Base-by-base conservation (phyloP, 1,139 yeast genomes). In the Kodamaea anthophila region DNA sequence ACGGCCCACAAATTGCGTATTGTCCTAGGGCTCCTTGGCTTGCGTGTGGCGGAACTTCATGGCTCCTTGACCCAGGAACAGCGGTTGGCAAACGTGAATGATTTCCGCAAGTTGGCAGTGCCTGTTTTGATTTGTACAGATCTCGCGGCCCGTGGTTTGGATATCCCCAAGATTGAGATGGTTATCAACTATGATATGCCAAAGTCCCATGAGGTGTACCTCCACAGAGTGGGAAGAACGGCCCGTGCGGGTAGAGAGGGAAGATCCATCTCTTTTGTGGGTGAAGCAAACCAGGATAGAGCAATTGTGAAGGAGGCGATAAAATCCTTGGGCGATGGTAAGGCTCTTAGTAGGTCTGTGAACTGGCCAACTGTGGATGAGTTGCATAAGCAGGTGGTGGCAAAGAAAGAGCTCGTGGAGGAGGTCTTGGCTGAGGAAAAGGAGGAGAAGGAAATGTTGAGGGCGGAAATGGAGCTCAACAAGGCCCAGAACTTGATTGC, bases 211-310 rank as follows among this genome's bases (percentile, higher is more conserved):
- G 98, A 91, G 43, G 74, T 87, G 23, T 93, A 91, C 55, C 66
- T 91, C 52, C 98, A 91, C 60, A 81, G 99, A 67, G 96, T 93
- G 39, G 98, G 98, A 60, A 84, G 99, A 71, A 91, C 98, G 33
- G 99, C 98, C 8, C 85, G 99, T 74, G 99, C 96, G 31, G 98
- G 98, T 21, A 75, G 97, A 56, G 86, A 84, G 33, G 99, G 99
- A 70, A 73, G 74, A 34, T 82, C 96, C 27, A 81, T 91, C 26
- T 79, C 97, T 4, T 77, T 91, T 54, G 98, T 93, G 7, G 97
- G 97, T 12, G 98, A 91, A 53, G 68, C 85, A 2, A 67, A 85
- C 13, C 74, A 70, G 36, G 98, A 91, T 44, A 77, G 98, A 60
- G 64, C 72, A 24, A 86, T 93, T 45, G 97, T 91, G 10, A 87